Evolutionary conservation across 305 asterid species (phyloP).

Genomic region (Fraxinus xanthoxyloides): DNA sequence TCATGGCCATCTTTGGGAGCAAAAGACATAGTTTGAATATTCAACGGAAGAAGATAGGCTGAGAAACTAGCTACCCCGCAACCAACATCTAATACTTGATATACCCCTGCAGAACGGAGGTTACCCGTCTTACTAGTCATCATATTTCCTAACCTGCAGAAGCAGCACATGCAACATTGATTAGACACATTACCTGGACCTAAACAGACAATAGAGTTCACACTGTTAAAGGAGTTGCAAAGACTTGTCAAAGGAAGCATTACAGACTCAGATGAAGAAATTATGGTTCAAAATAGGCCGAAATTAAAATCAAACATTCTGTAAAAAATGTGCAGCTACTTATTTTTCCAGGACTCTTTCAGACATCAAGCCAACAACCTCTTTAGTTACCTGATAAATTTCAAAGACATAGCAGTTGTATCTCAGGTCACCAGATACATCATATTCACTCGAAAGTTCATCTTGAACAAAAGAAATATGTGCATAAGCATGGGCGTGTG

Average conservation of each 20-base stretch:
- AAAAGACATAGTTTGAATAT: constrained; percentile 84
- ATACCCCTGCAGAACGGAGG: constrained; percentile 66
- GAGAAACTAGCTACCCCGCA: constrained; percentile 98
- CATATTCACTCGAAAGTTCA: not conserved
- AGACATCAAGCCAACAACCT: not conserved
- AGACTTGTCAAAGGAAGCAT: not conserved
- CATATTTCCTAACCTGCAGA: constrained; percentile 87
- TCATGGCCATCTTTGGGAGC: constrained; percentile 96
- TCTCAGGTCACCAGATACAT: not conserved
- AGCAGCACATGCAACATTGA: constrained; percentile 8
- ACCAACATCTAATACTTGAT: constrained; percentile 89
- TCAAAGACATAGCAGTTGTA: not conserved
- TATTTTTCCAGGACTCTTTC: not conserved
- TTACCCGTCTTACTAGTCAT: constrained; percentile 66
- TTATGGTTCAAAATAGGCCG: not conserved
- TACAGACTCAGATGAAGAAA: not conserved
- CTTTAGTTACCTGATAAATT: not conserved
- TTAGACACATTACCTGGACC: not conserved
- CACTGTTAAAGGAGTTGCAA: not conserved
- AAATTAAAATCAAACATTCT: not conserved
- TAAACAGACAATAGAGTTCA: not conserved
- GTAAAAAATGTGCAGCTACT: not conserved
- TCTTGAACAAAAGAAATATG: not conserved
- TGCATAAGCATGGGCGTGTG: not conserved
- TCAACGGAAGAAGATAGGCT: constrained; percentile 77